Evolutionary conservation across 352 stramenopile genomes (phyloP).

Genomic region (Blastocystis sp.): DNA sequence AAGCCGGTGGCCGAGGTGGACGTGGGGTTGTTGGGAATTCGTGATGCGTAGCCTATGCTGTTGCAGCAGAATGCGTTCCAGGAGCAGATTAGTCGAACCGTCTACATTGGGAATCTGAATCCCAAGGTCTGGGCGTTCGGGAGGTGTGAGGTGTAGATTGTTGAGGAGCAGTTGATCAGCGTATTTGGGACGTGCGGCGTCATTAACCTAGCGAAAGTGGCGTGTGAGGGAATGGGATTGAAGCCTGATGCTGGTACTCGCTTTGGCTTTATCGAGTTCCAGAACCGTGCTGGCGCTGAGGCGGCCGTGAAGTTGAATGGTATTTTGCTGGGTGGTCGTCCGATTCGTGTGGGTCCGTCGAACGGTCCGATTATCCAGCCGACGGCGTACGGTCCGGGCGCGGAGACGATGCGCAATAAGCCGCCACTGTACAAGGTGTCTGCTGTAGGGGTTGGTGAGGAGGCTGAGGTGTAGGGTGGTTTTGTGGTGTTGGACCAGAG

Average conservation of each 20-base stretch:
- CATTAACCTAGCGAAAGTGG: constrained; percentile 71
- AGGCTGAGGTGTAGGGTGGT: constrained; percentile 24
- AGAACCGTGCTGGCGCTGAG: constrained; percentile 32
- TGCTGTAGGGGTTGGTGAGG: not conserved
- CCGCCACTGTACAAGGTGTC: constrained; percentile 60
- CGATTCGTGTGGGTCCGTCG: constrained; percentile 58
- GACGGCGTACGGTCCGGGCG: constrained; percentile 69
- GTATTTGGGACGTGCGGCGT: constrained; percentile 67
- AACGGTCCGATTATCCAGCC: constrained; percentile 74
- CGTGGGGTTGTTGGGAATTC: not conserved
- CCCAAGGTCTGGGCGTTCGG: constrained; percentile 8
- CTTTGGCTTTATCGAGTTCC: constrained; percentile 74
- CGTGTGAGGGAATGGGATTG: constrained; percentile 64
- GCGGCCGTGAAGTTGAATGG: constrained; percentile 46
- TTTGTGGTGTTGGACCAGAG: constrained; percentile 72
- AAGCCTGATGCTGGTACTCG: constrained; percentile 73
- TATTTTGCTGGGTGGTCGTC: constrained; percentile 63
- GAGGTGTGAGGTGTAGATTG: constrained; percentile 22
- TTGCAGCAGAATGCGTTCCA: constrained; percentile 63
- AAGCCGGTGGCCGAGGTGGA: constrained; percentile 38
- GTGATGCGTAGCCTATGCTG: constrained; percentile 48
- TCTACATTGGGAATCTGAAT: constrained; percentile 70
- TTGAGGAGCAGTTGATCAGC: constrained; percentile 57
- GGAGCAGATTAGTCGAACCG: constrained; percentile 71
- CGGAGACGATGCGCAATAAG: constrained; percentile 52